These are phyloP conservation scores for Fusarium verticillioides DNA, from an alignment of 2,329 filamentous ascomycete species.

Conservation along the genomic window DNA sequence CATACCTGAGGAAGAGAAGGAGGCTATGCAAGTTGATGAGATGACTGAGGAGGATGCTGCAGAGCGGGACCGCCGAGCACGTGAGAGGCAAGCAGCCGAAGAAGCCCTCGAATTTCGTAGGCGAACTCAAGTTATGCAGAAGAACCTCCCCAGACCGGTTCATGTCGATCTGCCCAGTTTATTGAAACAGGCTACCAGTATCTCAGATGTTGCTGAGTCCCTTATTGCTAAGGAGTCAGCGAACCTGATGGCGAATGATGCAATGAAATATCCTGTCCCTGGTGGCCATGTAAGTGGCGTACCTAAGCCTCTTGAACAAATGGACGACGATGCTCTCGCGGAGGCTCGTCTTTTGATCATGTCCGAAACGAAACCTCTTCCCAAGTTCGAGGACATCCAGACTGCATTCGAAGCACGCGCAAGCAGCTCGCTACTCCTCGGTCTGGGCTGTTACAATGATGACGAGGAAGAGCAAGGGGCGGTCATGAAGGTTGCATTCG, in stretches of 20 bases:
- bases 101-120: slow-evolving; percentile 83
- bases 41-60: slow-evolving; percentile 70
- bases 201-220: slow-evolving; percentile 72
- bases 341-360: slow-evolving; percentile 82
- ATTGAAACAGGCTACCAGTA: slow-evolving; percentile 68
- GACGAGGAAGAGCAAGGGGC: slow-evolving; percentile 75
- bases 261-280: slow-evolving; percentile 76
- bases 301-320: slow-evolving; percentile 66
- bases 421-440: slow-evolving; percentile 73
- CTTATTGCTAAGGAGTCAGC: slow-evolving; percentile 83
- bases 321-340: slow-evolving; percentile 78
- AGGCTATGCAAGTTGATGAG: slow-evolving; percentile 59
- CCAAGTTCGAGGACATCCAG: slow-evolving; percentile 63
- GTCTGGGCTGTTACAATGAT: slow-evolving; percentile 82
- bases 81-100: slow-evolving; percentile 75
- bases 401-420: slow-evolving; percentile 64
- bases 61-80: slow-evolving; percentile 82
- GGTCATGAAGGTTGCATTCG: slow-evolving; percentile 76
- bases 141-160: slow-evolving; percentile 79
- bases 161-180: slow-evolving; percentile 77
- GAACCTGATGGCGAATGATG: slow-evolving; percentile 83
- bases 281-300: slow-evolving; percentile 73
- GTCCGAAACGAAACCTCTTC: slow-evolving; percentile 69
- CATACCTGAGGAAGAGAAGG: slow-evolving; percentile 82
- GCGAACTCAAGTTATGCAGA: slow-evolving; percentile 92